Base-by-base conservation (phyloP, 371 early-diverging fungal species). In the Encephalitozoon romaleae region DNA sequence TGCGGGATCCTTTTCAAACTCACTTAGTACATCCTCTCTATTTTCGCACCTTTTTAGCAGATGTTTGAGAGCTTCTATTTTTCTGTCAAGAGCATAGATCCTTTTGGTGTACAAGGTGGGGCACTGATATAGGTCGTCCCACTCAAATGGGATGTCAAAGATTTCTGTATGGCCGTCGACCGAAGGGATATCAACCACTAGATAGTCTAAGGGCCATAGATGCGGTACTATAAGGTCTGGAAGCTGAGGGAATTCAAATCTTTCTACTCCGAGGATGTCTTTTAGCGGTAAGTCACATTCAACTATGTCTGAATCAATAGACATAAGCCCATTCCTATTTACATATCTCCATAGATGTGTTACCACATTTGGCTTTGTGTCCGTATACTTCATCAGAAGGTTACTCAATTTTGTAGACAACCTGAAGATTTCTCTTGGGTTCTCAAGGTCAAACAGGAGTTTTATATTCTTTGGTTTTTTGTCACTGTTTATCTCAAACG, bases 61-160 rank as follows among this genome's bases (percentile, higher is more conserved):
- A 11, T 74, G 49, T 2, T 38, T 59, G 6, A 79, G 66, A 28
- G 72, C 77, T 28, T 81, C 80, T 28, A 85, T 81, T 64, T 84
- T 84, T 43, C 76, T 83, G 26, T 85, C 79, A 34, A 83, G 59
- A 4, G 70, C 51, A 5, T 78, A 38, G 45, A 85, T 74, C 32
- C 76, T 77, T 18, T 81, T 77, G 25, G 69, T 32, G 28, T 79
- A 82, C 15, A 84, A 32, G 15, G 77, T 73, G 15, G 82, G 84
- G 15, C 74, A 72, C n/a, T 81, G 77, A 12, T 21, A 53, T 5
- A 81, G 21, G 47, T 80, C 81, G 55, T 85, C 86, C 26, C 76
- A 53, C 49, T 83, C 86, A 21, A 83, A 43, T 28, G 72, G 69
- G 32, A 84, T 74, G 65, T 85, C 86, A 28, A 77, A 67, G 49